phyloP scores from a whole-genome alignment of 2,329 filamentous ascomycete species.

The Zopfia rhizophila region DNA sequence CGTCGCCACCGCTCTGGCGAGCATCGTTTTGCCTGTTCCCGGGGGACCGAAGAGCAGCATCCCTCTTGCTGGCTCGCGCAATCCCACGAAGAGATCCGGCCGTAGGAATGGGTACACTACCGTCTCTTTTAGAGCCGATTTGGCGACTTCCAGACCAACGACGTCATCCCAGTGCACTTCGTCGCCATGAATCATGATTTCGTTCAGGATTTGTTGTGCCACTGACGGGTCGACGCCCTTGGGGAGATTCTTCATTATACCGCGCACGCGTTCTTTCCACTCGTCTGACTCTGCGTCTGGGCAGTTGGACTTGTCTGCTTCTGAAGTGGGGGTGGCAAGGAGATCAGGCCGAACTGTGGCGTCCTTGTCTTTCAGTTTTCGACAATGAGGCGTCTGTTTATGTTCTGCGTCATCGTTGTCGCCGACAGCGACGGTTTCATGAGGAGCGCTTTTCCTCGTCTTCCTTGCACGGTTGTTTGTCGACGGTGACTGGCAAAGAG shows the following conservation, averaged over 20 bases:
- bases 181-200: slow-evolving; percentile 93
- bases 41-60: slow-evolving; percentile 97
- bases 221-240: slow-evolving; percentile 82
- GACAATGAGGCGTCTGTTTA: slow-evolving; percentile 30
- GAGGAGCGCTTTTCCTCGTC: slow-evolving; percentile 26
- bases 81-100: slow-evolving; percentile 93
- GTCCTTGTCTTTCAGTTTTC: slow-evolving; percentile 40
- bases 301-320: slow-evolving; percentile 27
- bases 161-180: slow-evolving; percentile 96
- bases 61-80: slow-evolving; percentile 91
- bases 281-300: slow-evolving; percentile 44
- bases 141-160: slow-evolving; percentile 88
- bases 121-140: slow-evolving; percentile 90
- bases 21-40: slow-evolving; percentile 98
- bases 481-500: neutral
- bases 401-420: slow-evolving; percentile 29
- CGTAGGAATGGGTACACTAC: slow-evolving; percentile 97
- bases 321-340: slow-evolving; percentile 43
- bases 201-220: slow-evolving; percentile 92
- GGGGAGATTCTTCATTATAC: slow-evolving; percentile 79
- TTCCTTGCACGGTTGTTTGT: slow-evolving; percentile 28
- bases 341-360: slow-evolving; percentile 44
- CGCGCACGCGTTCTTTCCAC: slow-evolving; percentile 45
- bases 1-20: slow-evolving; percentile 92
- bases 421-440: slow-evolving; percentile 32